A percentile compares a stretch with the other conserved stretches of the same genome.
phyloP scores from a whole-genome alignment of 2,329 filamentous ascomycete species.

The Xylaria hypoxylon region DNA sequence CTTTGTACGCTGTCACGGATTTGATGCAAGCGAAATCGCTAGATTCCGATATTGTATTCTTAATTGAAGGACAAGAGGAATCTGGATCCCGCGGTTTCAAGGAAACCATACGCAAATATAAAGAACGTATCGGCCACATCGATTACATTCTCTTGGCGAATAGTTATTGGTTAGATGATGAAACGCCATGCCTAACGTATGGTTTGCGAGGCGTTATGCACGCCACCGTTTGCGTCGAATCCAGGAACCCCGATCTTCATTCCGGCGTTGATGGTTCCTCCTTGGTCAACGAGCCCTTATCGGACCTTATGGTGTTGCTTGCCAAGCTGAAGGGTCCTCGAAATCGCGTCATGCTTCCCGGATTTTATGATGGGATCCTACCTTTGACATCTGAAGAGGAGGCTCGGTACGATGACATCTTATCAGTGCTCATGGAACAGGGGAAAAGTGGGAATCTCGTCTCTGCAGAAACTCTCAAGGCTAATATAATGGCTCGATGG shows the following conservation, averaged over 20 bases:
- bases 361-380: constrained; percentile 88
- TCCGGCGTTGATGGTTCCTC: constrained; percentile 96
- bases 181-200: constrained; percentile 94
- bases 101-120: constrained; percentile 82
- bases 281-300: constrained; percentile 89
- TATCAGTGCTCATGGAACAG: constrained; percentile 77
- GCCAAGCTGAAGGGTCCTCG: constrained; percentile 83
- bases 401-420: constrained; percentile 85
- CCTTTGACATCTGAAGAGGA: constrained; percentile 80
- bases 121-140: constrained; percentile 85
- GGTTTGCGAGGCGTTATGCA: constrained; percentile 94
- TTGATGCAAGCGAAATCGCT: constrained; percentile 85
- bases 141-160: constrained; percentile 97
- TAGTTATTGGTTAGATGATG: constrained; percentile 98
- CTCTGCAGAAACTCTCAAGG: constrained; percentile 77
- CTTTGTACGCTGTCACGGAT: constrained; percentile 92
- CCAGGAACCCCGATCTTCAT: constrained; percentile 87
- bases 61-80: constrained; percentile 98
- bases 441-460: constrained; percentile 66
- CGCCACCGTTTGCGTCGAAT: constrained; percentile 89
- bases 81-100: constrained; percentile 92
- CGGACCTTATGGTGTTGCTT: constrained; percentile 87
- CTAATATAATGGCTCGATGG: constrained; percentile 92
- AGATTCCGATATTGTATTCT: constrained; percentile 88
- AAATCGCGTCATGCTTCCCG: constrained; percentile 85